Evolutionary conservation across 257 asterid species (phyloP).

Genomic region (Solanum rostratum): DNA sequence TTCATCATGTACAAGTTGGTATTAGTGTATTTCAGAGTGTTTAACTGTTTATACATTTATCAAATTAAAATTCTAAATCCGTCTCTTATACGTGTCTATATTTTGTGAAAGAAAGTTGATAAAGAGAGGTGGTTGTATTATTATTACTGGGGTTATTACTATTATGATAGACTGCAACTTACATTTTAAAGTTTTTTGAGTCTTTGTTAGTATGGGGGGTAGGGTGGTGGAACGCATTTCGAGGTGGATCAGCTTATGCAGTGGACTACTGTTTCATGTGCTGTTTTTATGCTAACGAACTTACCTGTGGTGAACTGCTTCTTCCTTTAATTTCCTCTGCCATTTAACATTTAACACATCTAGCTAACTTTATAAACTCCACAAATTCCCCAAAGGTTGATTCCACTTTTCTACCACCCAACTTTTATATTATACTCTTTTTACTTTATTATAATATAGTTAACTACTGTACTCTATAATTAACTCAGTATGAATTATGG

Average conservation of each 20-base stretch:
- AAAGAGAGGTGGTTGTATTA: not conserved
- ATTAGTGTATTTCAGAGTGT: not conserved
- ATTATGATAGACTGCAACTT: not conserved
- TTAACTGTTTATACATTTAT: not conserved
- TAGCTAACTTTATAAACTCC: not conserved
- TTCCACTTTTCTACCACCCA: not conserved
- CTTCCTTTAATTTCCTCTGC: not conserved
- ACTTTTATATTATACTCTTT: not conserved
- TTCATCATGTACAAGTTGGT: not conserved
- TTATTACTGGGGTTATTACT: not conserved
- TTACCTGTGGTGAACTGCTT: conserved; percentile 28
- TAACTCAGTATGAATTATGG: no score
- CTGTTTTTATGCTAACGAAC: conserved; percentile 17
- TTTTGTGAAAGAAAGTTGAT: no score
- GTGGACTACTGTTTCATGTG: conserved; percentile 46
- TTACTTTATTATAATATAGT: not conserved
- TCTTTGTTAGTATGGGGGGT: not conserved
- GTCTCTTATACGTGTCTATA: not conserved
- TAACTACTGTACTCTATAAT: not conserved
- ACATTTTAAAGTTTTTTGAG: conserved; percentile 3
- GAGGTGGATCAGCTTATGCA: conserved; percentile 55
- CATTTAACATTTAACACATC: not conserved
- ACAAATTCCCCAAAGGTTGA: not conserved
- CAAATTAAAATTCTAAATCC: not conserved
- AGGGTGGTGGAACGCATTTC: conserved; percentile 45